phyloP scores from a whole-genome alignment of 768 basidiomycete genomes.

The Phlebiopsis gigantea region DNA sequence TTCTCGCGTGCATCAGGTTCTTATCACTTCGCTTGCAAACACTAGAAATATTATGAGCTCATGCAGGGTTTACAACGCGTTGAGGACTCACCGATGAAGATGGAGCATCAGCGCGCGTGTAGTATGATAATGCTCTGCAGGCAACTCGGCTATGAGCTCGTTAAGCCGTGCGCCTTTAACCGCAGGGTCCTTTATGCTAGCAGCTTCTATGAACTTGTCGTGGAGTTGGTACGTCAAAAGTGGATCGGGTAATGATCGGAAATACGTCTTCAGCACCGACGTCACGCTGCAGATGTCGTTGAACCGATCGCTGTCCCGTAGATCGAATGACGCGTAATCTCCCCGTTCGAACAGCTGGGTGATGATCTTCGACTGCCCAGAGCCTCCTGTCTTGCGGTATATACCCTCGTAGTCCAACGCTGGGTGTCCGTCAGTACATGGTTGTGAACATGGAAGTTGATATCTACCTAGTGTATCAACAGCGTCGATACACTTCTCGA shows the following conservation, averaged over 20 bases:
- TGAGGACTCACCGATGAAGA: conserved; percentile 61
- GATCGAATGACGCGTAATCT: conserved; percentile 84
- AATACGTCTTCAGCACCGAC: conserved; percentile 94
- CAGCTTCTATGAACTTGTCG: conserved; percentile 79
- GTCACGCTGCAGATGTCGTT: conserved; percentile 98
- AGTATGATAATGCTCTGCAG: conserved; percentile 84
- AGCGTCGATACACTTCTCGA: conserved; percentile 93
- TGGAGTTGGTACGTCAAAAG: conserved; percentile 88
- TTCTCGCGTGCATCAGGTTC: conserved; percentile 93
- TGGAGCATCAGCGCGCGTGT: conserved; percentile 81
- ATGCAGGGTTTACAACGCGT: neutral
- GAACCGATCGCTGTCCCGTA: conserved; percentile 82
- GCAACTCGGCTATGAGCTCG: conserved; percentile 71
- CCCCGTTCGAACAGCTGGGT: conserved; percentile 93
- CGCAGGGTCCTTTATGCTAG: conserved; percentile 58
- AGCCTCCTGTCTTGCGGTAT: conserved; percentile 95
- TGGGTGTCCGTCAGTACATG: conserved; percentile 22
- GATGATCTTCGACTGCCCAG: conserved; percentile 87
- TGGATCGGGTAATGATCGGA: conserved; percentile 88
- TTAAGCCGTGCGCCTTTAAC: conserved; percentile 56
- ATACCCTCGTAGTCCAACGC: conserved; percentile 97
- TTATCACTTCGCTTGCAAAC: conserved; percentile 61
- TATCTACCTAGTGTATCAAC: conserved; percentile 79
- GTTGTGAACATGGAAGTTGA: neutral
- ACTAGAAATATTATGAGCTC: conserved; percentile 20